phyloP scores from a whole-genome alignment of 352 stramenopile genomes.

The Pythium utonaiense region DNA sequence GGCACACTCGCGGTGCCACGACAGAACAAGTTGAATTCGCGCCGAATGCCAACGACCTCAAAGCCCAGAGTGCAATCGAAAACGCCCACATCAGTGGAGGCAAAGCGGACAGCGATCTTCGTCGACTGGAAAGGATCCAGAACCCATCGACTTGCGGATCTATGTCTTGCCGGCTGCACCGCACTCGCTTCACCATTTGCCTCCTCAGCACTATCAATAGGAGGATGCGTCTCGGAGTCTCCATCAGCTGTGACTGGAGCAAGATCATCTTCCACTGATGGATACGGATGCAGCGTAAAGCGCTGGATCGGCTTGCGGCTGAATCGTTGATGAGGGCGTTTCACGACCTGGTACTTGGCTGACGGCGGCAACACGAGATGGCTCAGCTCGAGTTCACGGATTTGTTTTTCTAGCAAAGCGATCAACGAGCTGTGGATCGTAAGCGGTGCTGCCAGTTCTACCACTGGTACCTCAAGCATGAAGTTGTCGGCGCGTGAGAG shows the following conservation, averaged over 20 bases:
- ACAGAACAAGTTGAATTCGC: slow-evolving; percentile 83
- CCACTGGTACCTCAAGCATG: slow-evolving; percentile 52
- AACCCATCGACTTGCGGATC: slow-evolving; percentile 65
- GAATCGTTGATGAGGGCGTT: slow-evolving; percentile 57
- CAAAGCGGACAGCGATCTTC: slow-evolving; percentile 80
- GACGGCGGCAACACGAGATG: slow-evolving; percentile 56
- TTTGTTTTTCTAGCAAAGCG: slow-evolving; percentile 54
- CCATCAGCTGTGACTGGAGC: neutral
- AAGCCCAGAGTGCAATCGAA: slow-evolving; percentile 88
- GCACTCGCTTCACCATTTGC: neutral
- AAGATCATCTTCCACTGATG: neutral
- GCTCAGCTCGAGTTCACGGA: slow-evolving; percentile 59
- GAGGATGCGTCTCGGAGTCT: neutral
- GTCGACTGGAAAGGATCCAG: slow-evolving; percentile 57
- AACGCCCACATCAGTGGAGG: slow-evolving; percentile 61
- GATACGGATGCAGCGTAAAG: slow-evolving; percentile 45
- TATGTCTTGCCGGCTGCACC: neutral
- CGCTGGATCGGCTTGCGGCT: slow-evolving; percentile 47
- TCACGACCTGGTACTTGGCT: slow-evolving; percentile 79
- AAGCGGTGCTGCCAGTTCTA: slow-evolving; percentile 43
- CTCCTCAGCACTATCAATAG: neutral
- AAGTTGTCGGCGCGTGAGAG: slow-evolving; percentile 31
- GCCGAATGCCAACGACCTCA: slow-evolving; percentile 86
- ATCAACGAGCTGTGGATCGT: slow-evolving; percentile 52
- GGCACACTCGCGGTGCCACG: slow-evolving; percentile 82